A percentile compares a stretch with the other conserved stretches of the same genome.
These are phyloP conservation scores for Leccinum disarticulatum DNA, from an alignment of 768 basidiomycete species.

Conservation along the genomic window DNA sequence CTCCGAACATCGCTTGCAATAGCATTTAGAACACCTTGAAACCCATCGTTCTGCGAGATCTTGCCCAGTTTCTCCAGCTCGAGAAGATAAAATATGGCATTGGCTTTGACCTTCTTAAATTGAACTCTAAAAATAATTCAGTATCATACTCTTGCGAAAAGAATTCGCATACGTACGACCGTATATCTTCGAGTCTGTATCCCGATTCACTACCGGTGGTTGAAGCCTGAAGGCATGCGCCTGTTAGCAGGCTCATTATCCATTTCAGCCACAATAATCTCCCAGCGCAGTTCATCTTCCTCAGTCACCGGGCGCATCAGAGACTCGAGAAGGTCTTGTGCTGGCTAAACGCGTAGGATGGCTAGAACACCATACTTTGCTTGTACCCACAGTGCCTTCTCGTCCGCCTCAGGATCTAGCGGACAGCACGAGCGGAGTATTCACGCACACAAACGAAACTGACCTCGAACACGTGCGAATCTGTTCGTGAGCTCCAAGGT, in stretches of 20 bases:
- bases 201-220: slow-evolving; percentile 66
- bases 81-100: slow-evolving; percentile 84
- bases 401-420: slow-evolving; percentile 84
- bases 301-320: slow-evolving; percentile 82
- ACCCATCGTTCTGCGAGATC: slow-evolving; percentile 77
- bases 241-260: slow-evolving; percentile 64
- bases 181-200: slow-evolving; percentile 91
- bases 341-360: slow-evolving; percentile 92
- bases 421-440: slow-evolving; percentile 8
- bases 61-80: slow-evolving; percentile 83
- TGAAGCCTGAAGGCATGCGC: slow-evolving; percentile 85
- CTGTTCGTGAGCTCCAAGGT: slow-evolving; percentile 90
- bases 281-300: slow-evolving; percentile 85
- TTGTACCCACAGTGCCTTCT: slow-evolving; percentile 95
- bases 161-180: slow-evolving; percentile 60
- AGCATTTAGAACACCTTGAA: slow-evolving; percentile 91
- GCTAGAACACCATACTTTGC: slow-evolving; percentile 94
- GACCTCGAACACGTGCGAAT: slow-evolving; percentile 82
- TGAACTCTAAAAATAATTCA: slow-evolving; percentile 55
- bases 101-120: slow-evolving; percentile 90
- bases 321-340: slow-evolving; percentile 86
- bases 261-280: slow-evolving; percentile 79
- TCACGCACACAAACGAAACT: slow-evolving; percentile 10
- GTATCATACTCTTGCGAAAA: slow-evolving; percentile 1
- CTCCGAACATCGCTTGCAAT: slow-evolving; percentile 95